Evolutionary conservation across 2,329 filamentous ascomycete species (phyloP).

Genomic region (Pleoardoris graminearum): DNA sequence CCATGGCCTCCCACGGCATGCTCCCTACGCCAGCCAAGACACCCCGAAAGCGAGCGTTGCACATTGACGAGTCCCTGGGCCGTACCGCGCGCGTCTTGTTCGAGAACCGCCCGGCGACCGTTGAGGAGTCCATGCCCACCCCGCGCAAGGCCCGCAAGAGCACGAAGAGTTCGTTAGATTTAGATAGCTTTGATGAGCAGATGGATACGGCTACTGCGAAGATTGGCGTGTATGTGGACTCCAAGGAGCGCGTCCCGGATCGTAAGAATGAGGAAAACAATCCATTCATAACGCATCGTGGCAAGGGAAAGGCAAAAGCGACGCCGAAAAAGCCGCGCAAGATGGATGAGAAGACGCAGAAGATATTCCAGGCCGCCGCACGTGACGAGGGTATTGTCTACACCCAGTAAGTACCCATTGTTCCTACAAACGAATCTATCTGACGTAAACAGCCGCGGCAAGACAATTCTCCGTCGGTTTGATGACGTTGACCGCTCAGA

Average conservation of each 20-base stretch:
- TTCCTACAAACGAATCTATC: neutral
- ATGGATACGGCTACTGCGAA: constrained; percentile 59
- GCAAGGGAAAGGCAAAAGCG: constrained; percentile 50
- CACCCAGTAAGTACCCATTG: constrained; percentile 72
- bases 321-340: constrained; percentile 56
- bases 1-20: constrained; percentile 54
- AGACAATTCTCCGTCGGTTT: constrained; percentile 75
- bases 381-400: constrained; percentile 75
- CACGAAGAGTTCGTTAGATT: constrained; percentile 56
- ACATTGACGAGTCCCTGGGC: constrained; percentile 47
- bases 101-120: constrained; percentile 64
- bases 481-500: constrained; percentile 45
- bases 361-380: constrained; percentile 65
- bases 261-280: constrained; percentile 69
- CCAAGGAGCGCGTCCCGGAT: constrained; percentile 73
- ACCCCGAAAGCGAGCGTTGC: constrained; percentile 62
- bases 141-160: constrained; percentile 61
- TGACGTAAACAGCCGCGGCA: constrained; percentile 66
- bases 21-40: constrained; percentile 81
- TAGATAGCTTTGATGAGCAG: constrained; percentile 50
- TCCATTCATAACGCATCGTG: constrained; percentile 66
- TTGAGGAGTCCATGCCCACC: constrained; percentile 62
- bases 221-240: constrained; percentile 77
- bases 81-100: constrained; percentile 59
- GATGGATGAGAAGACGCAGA: constrained; percentile 60